These are phyloP conservation scores for Fusarium sp. DNA, from an alignment of 2,329 filamentous ascomycete genomes.

Conservation along the genomic window DNA sequence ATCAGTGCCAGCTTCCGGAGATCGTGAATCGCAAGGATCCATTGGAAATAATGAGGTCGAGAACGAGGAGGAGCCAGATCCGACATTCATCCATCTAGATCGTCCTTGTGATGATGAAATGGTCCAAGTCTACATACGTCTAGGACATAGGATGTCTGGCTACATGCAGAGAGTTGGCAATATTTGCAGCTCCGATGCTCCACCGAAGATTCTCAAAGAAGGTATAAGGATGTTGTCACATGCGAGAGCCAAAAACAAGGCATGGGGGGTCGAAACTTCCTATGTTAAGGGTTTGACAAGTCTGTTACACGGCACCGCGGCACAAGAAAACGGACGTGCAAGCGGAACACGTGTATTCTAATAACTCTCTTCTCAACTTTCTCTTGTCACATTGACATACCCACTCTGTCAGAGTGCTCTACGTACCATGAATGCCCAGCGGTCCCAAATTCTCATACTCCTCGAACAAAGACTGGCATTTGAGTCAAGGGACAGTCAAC, in stretches of 20 bases:
- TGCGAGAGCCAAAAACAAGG: background rate
- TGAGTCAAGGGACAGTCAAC: constrained; percentile 13
- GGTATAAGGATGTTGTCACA: constrained; percentile 25
- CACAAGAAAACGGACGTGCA: background rate
- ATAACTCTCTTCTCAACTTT: background rate
- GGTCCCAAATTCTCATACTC: background rate
- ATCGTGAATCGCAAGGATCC: background rate
- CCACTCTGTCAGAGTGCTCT: background rate
- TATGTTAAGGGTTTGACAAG: constrained; percentile 4
- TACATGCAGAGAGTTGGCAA: constrained; percentile 25
- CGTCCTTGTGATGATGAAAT: constrained; percentile 39
- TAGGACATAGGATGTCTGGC: constrained; percentile 33
- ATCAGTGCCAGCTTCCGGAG: background rate
- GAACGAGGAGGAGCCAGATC: constrained; percentile 20
- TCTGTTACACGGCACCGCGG: background rate
- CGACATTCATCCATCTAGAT: constrained; percentile 28
- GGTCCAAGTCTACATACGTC: constrained; percentile 31
- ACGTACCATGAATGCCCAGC: background rate
- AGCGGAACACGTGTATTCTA: background rate
- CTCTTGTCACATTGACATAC: background rate
- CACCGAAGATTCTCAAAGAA: constrained; percentile 29
- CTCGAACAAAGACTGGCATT: constrained; percentile 18
- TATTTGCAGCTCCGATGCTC: constrained; percentile 21
- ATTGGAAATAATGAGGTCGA: background rate
- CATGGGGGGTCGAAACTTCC: constrained; percentile 17